Evolutionary conservation across 2,329 filamentous ascomycete species (phyloP).

Genomic region (Penicillium glabrum): DNA sequence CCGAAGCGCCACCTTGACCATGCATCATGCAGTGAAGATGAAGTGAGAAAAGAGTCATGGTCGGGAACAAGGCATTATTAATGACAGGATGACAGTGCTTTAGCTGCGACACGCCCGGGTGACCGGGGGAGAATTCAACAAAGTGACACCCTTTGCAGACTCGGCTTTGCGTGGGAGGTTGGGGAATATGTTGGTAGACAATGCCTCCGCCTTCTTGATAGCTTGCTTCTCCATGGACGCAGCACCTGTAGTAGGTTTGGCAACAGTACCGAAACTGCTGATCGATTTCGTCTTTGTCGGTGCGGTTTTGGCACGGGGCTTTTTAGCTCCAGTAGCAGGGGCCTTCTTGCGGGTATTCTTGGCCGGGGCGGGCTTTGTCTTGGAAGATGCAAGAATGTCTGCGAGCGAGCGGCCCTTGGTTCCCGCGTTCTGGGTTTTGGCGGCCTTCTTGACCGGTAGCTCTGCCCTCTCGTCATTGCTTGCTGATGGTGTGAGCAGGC

Average conservation of each 20-base stretch:
- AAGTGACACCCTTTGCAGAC: background rate
- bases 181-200: slow-evolving; percentile 36
- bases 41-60: background rate
- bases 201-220: slow-evolving; percentile 27
- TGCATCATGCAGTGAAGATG: slow-evolving; percentile 16
- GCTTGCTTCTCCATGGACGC: slow-evolving; percentile 32
- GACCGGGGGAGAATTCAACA: background rate
- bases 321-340: slow-evolving; percentile 8
- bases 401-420: slow-evolving; percentile 30
- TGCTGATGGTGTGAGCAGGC: slow-evolving; percentile 44
- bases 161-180: slow-evolving; percentile 18
- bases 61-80: background rate
- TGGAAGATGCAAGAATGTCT: slow-evolving; percentile 23
- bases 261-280: slow-evolving; percentile 34
- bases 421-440: slow-evolving; percentile 28
- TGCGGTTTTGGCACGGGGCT: slow-evolving; percentile 9
- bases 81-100: background rate
- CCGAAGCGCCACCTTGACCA: slow-evolving; percentile 9
- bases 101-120: background rate
- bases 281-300: slow-evolving; percentile 29
- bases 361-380: slow-evolving; percentile 21
- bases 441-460: slow-evolving; percentile 21
- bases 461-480: slow-evolving; percentile 38
- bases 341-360: slow-evolving; percentile 16
- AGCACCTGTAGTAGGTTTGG: slow-evolving; percentile 26